Conservation (phyloP, 257 asterid species). For the Scutellaria barbata region DNA sequence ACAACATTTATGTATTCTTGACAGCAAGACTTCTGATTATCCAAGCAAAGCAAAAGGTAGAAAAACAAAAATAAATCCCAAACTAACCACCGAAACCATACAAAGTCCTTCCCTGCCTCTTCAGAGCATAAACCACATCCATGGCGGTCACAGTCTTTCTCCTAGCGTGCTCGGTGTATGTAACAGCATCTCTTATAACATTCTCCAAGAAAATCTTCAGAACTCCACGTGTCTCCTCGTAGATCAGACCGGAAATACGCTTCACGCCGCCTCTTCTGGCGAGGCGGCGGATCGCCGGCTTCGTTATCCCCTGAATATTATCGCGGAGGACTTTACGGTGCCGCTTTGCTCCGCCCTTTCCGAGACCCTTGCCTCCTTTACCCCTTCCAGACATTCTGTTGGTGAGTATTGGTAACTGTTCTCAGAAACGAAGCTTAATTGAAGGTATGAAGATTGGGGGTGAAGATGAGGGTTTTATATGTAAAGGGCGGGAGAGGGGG, state of each 20-base stretch:
- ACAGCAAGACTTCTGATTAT: conserved; percentile 44
- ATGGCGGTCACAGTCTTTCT: conserved; percentile 56
- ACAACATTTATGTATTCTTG: conserved; percentile 32
- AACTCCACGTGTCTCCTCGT: conserved; percentile 51
- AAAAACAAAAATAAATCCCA: neutral
- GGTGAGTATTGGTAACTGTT: neutral
- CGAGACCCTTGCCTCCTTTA: conserved; percentile 51
- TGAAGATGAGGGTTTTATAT: conserved; percentile 10
- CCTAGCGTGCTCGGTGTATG: conserved; percentile 48
- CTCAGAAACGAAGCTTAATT: neutral
- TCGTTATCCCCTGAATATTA: conserved; percentile 51
- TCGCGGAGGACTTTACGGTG: conserved; percentile 53
- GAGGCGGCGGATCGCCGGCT: conserved; percentile 54
- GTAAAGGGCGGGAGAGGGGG: neutral
- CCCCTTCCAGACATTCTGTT: conserved; percentile 46
- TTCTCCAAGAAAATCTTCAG: conserved; percentile 52
- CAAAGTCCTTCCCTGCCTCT: conserved; percentile 53
- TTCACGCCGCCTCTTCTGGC: conserved; percentile 54
- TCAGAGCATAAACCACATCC: conserved; percentile 53
- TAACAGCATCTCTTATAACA: conserved; percentile 48
- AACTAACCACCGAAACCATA: conserved; percentile 50
- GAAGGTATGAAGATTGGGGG: neutral
- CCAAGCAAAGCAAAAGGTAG: too few relatives aligned
- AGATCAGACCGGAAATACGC: conserved; percentile 52
- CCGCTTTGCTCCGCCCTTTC: conserved; percentile 56